phyloP scores from a whole-genome alignment of 2,329 filamentous ascomycete species.

The Paramyrothecium sp. region DNA sequence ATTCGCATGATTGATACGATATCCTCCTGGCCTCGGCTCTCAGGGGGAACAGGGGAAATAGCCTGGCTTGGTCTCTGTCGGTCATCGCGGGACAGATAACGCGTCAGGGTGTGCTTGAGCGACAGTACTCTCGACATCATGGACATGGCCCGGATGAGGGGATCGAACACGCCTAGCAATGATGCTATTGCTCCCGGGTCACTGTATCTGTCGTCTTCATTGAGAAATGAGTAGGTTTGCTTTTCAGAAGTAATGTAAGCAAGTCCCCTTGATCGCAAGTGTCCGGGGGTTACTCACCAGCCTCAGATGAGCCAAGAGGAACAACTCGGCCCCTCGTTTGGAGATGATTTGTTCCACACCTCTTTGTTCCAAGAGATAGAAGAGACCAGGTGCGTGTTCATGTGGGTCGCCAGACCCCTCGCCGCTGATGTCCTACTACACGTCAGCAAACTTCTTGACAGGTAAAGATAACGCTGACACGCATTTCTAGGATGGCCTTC shows the following conservation, averaged over 20 bases:
- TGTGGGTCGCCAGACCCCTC: conserved; percentile 22
- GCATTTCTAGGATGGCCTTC: neutral
- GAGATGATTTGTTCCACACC: conserved; percentile 27
- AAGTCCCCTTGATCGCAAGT: no score
- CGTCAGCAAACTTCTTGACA: no score
- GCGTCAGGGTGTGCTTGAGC: no score
- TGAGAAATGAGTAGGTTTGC: conserved; percentile 31
- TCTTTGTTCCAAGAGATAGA: conserved; percentile 28
- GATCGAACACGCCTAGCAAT: conserved; percentile 24
- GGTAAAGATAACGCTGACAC: no score
- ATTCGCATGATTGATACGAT: no score
- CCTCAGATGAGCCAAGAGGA: conserved; percentile 24
- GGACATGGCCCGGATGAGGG: conserved; percentile 23
- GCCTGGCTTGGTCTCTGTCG: no score
- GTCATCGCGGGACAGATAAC: no score
- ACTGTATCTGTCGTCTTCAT: conserved; percentile 25
- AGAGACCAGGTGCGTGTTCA: conserved; percentile 28
- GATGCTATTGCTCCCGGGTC: conserved; percentile 27
- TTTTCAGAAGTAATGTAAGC: conserved; percentile 6
- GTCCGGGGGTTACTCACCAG: conserved; percentile 20
- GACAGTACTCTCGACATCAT: conserved; percentile 25
- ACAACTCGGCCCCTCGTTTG: conserved; percentile 24
- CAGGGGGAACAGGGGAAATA: no score
- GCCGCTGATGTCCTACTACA: conserved; percentile 30
- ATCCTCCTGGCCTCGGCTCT: no score